Base-by-base conservation (phyloP, 2,329 filamentous ascomycete genomes). In the Hypoxylon sp. region DNA sequence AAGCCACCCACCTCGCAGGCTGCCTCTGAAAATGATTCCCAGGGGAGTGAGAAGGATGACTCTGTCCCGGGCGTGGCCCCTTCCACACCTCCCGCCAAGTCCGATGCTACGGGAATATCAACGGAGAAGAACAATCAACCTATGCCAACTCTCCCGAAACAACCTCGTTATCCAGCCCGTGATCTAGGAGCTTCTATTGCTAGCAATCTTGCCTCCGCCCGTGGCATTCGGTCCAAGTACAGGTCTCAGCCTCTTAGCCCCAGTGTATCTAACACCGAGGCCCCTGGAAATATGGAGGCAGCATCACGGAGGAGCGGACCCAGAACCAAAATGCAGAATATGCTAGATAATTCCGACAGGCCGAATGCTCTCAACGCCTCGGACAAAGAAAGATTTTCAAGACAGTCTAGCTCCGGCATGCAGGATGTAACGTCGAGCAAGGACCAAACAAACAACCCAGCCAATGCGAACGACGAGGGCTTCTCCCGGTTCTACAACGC, bases 401-500 rank as follows among this genome's bases (percentile, higher is more conserved):
- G 73, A 23, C 68, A 71, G 43, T 69, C 62, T n/a, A 70, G 55
- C 30, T 32, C 69, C 7, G 59, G 55, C 12, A 50, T 59, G 37
- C 70, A 59, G 64, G 74, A 68, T 74, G 76, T 65, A 56, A 66
- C 62, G 72, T 74, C 66, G 65, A 61, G 65, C 63, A 72, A 72
- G 68, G 58, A 65, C 51, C 69, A 67, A 72, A 63, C 61, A n/a
- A 77, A 80, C 50, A 27, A 70, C 2, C 30, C 70, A 63, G 63
- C 69, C 7, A 71, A 61, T 2, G 70, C 74, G 2, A 81, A 79
- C 71, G 93, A 97, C 30, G 94, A 95, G 61, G 90, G 92, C 5
- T 99, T 97, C 76, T 88, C 92, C 5, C 88, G 90, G 57, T 99
- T 98, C 80, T 99, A 98, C 80, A 94, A 87, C 63, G 94, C 93